Evolutionary conservation across 345 rosid species (phyloP).

Genomic region (Trapa bicornis): DNA sequence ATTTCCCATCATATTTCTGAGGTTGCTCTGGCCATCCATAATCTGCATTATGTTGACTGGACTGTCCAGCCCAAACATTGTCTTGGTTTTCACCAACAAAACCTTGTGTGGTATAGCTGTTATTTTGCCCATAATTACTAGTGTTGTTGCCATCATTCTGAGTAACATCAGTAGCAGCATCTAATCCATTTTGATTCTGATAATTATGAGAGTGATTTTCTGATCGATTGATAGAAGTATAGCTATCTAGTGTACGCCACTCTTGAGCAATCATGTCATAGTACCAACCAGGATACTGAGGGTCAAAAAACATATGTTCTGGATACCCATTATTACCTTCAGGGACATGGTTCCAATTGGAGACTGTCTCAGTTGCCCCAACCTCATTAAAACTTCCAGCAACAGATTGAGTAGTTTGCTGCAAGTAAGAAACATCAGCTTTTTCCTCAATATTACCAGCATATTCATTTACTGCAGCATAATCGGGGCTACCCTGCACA

Average conservation of each 20-base stretch:
- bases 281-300: constrained; percentile 94
- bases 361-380: constrained; percentile 41
- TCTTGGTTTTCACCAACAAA: constrained; percentile 27
- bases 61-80: constrained; percentile 39
- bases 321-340: constrained; percentile 67
- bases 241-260: constrained; percentile 65
- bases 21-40: constrained; percentile 30
- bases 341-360: constrained; percentile 57
- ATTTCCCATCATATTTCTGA: constrained; percentile 34
- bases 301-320: constrained; percentile 78
- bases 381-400: constrained; percentile 30
- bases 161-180: constrained; percentile 19
- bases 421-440: constrained; percentile 46
- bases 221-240: constrained; percentile 41
- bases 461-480: constrained; percentile 28
- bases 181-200: constrained; percentile 47
- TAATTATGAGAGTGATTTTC: constrained; percentile 30
- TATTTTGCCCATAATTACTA: constrained; percentile 27
- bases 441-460: constrained; percentile 30
- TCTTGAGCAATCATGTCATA: constrained; percentile 57
- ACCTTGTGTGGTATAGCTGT: constrained; percentile 32
- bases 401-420: constrained; percentile 47
- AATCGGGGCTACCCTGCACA: constrained; percentile 25
- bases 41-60: constrained; percentile 26
- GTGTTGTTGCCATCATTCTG: constrained; percentile 22